Percentiles rank a stretch among this genome's conserved stretches.
These are phyloP conservation scores for Morella rubra DNA, from an alignment of 306 rosid genomes.

Conservation along the genomic window DNA sequence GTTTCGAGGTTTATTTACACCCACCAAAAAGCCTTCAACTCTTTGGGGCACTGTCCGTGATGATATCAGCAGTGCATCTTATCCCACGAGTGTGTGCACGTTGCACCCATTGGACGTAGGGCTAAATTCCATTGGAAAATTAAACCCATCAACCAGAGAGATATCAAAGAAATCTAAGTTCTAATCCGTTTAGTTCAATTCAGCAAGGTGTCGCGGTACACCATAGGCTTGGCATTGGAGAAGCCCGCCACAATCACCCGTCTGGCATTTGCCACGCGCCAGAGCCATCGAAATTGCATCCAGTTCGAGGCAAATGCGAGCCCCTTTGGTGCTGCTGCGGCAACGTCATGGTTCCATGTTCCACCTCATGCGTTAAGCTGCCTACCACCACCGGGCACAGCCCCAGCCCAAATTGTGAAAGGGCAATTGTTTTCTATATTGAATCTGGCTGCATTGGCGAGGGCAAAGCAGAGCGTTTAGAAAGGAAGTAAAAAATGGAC, in stretches of 20 bases:
- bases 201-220: conserved; percentile 56
- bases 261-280: conserved; percentile 53
- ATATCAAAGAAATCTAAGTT: conserved; percentile 53
- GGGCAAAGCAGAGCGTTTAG: conserved; percentile 12
- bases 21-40: conserved; percentile 46
- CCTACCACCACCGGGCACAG: conserved; percentile 52
- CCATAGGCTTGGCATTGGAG: conserved; percentile 50
- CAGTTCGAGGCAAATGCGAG: conserved; percentile 71
- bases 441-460: conserved; percentile 35
- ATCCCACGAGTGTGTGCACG: too few species aligned
- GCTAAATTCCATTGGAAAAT: neutral
- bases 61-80: conserved; percentile 33
- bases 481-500: conserved; percentile 11
- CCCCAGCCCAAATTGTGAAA: conserved; percentile 61
- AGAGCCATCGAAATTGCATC: conserved; percentile 49
- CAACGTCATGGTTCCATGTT: conserved; percentile 42
- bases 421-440: conserved; percentile 47
- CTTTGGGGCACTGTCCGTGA: conserved; percentile 48
- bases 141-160: conserved; percentile 19
- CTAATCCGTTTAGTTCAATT: conserved; percentile 48
- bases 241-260: conserved; percentile 58
- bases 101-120: conserved; percentile 4
- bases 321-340: conserved; percentile 31
- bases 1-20: conserved; percentile 57
- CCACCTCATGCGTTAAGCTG: conserved; percentile 29